Evolutionary conservation across 2,329 filamentous ascomycete species (phyloP).

Genomic region (Cadophora luteo-olivacea): DNA sequence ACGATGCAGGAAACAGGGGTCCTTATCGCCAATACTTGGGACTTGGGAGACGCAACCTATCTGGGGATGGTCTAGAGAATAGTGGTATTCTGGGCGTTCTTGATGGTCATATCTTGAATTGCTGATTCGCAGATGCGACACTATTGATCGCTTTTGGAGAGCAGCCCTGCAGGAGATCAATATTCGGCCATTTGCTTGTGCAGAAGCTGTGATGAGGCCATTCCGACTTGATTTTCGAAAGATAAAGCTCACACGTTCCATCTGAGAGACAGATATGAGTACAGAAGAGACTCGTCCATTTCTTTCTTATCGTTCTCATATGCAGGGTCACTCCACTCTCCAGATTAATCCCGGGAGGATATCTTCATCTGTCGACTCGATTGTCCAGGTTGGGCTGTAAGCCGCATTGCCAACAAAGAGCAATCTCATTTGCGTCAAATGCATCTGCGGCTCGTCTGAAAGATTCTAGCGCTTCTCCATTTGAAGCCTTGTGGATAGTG

Average conservation of each 20-base stretch:
- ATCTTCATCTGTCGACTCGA: background rate
- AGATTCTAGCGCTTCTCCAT: slow-evolving; percentile 4
- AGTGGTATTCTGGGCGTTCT: slow-evolving; percentile 11
- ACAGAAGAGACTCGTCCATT: background rate
- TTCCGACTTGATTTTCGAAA: background rate
- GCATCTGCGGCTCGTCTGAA: slow-evolving; percentile 8
- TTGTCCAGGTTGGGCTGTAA: background rate
- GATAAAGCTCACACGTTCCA: background rate
- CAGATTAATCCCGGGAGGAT: background rate
- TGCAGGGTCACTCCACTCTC: background rate
- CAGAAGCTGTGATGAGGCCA: background rate
- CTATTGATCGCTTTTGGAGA: slow-evolving; percentile 1
- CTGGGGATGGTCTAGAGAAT: background rate
- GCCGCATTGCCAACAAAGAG: background rate
- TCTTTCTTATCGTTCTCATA: background rate
- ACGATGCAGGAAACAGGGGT: slow-evolving; percentile 3
- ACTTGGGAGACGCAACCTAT: slow-evolving; percentile 2
- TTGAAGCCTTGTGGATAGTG: background rate
- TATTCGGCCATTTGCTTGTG: background rate
- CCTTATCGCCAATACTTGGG: slow-evolving; percentile 17
- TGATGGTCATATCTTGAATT: background rate
- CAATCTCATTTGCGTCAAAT: slow-evolving; percentile 2
- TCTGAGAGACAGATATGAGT: background rate
- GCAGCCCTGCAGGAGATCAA: slow-evolving; percentile 1
- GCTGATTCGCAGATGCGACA: slow-evolving; percentile 3